These are phyloP conservation scores for Triangularia setosa DNA, from an alignment of 2,329 filamentous ascomycete species.

Conservation along the genomic window DNA sequence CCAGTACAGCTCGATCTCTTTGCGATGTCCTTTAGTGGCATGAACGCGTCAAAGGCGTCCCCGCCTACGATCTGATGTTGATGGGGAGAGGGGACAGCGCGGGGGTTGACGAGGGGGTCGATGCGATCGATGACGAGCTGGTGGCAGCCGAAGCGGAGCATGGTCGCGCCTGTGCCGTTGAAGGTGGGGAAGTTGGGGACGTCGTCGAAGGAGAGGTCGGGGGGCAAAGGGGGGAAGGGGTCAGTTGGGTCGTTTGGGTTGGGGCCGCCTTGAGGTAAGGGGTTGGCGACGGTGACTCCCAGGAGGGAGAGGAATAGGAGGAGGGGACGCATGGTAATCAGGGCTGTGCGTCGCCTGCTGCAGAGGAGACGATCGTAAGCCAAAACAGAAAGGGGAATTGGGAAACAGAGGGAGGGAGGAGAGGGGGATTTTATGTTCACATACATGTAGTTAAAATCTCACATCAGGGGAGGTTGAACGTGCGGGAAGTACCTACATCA, in stretches of 20 bases:
- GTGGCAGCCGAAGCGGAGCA: conserved; percentile 23
- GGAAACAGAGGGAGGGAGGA: not conserved
- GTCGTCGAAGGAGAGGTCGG: not conserved
- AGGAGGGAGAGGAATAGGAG: not conserved
- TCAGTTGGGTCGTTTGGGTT: not conserved
- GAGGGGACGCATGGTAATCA: not conserved
- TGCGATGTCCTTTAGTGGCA: conserved; percentile 21
- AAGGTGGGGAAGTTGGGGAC: conserved; percentile 20
- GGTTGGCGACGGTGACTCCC: not conserved
- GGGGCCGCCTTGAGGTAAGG: not conserved
- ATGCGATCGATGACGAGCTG: conserved; percentile 16
- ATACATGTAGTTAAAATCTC: not conserved
- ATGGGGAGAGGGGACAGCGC: conserved; percentile 23
- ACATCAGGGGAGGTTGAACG: not conserved
- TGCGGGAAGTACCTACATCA: not conserved
- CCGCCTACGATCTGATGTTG: conserved; percentile 29
- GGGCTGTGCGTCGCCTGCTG: not conserved
- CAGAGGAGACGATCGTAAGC: not conserved
- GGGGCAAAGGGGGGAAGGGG: not conserved
- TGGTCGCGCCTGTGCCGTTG: conserved; percentile 23
- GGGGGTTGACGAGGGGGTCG: conserved; percentile 29
- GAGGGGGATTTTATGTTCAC: not conserved
- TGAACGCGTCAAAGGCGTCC: conserved; percentile 27
- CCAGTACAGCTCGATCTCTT: conserved; percentile 25
- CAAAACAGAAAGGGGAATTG: not conserved